Conservation (phyloP, 75 land plant species). For the Sequoia sempervirens region DNA sequence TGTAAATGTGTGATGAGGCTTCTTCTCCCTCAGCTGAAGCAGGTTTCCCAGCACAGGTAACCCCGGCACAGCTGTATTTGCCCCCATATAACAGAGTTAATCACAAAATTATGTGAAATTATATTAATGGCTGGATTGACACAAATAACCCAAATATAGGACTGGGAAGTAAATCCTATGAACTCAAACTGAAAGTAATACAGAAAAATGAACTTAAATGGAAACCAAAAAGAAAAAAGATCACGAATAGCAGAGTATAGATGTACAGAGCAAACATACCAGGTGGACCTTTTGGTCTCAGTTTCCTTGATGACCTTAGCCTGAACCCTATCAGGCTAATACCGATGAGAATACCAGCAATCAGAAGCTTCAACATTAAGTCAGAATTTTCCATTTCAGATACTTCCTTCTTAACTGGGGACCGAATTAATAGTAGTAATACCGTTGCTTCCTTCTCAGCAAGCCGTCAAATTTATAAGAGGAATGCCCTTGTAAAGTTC, state of each 20-base stretch:
- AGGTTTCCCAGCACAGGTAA: conserved; percentile 81
- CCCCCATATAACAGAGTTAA: not conserved
- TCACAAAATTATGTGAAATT: not conserved
- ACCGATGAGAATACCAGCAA: not conserved
- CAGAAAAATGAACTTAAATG: not conserved
- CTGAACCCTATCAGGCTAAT: not conserved
- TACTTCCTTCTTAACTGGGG: not conserved
- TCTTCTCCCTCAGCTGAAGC: conserved; percentile 80
- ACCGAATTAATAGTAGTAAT: no score
- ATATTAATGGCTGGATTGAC: no score
- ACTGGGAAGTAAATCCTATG: not conserved
- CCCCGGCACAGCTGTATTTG: conserved; percentile 71
- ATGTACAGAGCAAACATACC: not conserved
- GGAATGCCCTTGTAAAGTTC: no score
- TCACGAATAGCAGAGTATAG: no score
- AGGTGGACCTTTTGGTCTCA: not conserved
- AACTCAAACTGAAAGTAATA: not conserved
- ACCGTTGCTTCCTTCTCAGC: no score
- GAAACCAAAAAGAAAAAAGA: no score
- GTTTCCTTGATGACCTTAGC: not conserved
- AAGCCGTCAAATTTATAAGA: no score
- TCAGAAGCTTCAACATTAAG: not conserved
- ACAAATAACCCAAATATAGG: no score
- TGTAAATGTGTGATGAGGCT: conserved; percentile 74
- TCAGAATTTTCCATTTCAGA: not conserved